Percentiles rank a stretch among this genome's conserved stretches.
phyloP scores from a whole-genome alignment of 306 rosid genomes.

The Morella rubra region DNA sequence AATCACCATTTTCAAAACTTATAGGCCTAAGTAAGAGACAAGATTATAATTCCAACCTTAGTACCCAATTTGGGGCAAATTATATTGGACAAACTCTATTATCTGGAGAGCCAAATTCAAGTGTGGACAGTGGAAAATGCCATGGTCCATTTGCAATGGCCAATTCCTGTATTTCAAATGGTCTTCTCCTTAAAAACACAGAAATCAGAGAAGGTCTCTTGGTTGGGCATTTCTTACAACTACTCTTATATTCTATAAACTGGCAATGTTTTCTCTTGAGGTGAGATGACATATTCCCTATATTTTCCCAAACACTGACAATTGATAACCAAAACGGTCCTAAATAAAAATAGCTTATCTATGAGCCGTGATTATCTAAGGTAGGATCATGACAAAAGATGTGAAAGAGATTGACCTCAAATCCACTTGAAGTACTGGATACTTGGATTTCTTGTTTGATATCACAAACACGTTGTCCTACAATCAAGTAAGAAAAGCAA shows the following conservation, averaged over 20 bases:
- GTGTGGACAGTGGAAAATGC: neutral
- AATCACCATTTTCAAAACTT: neutral
- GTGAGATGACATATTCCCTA: constrained; percentile 10
- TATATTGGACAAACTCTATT: neutral
- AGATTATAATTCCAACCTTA: constrained; percentile 5
- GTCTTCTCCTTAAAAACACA: constrained; percentile 9
- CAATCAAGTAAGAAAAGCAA: constrained; percentile 30
- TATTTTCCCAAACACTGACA: constrained; percentile 15
- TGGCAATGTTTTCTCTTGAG: constrained; percentile 8
- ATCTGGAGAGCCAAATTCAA: neutral
- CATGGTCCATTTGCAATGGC: constrained; percentile 11
- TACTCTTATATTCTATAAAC: constrained; percentile 1
- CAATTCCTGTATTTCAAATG: constrained; percentile 5
- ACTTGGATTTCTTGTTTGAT: constrained; percentile 99
- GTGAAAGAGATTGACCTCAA: constrained; percentile 56
- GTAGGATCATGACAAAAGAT: constrained; percentile 13
- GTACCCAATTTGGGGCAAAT: neutral
- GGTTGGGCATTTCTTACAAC: constrained; percentile 15
- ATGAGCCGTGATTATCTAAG: neutral
- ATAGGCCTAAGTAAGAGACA: neutral
- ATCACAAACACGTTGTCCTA: constrained; percentile 98
- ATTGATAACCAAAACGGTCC: constrained; percentile 22
- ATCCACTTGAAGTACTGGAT: constrained; percentile 97
- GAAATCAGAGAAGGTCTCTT: neutral
- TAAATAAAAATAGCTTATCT: neutral